Base-by-base conservation (phyloP, 352 stramenopile genomes). In the Globisporangium cederbergense region DNA sequence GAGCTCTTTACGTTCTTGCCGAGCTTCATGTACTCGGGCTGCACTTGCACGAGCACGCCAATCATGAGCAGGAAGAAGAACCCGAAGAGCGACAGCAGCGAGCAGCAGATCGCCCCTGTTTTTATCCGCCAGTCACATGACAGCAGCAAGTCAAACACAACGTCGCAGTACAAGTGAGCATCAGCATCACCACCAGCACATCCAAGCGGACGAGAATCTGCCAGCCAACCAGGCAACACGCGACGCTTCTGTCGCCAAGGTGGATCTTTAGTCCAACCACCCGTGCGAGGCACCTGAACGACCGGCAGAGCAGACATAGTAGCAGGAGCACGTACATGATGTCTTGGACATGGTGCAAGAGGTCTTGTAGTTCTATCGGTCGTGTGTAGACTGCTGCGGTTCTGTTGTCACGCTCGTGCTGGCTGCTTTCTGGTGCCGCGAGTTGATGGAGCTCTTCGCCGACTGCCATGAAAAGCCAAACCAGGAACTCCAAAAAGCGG, bases 1-100 rank as follows among this genome's bases (percentile, higher is more conserved):
- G 86, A 73, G 18, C 76, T 76, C 51, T 76, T 73, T 32, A 91
- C 79, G 52, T 79, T 84, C 67, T 90, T 91, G 74, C 79, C 73
- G 14, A 91, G 78, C 72, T 93, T 93, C 72, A 95, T 83, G 73
- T 92, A 95, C 67, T 95, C 68, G 10, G 86, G 86, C 63, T 95
- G 86, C 45, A 82, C 68, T 65, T 91, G 76, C 49, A 95, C 76
- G 3, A 95, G 67, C 30, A 91, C 60, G 18, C 74, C 86, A 50
- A 95, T 72, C 14, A 74, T 54, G 6, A 86, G 46, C 10, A 95
- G 76, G 70, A 95, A 95, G 49, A 95, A 58, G 64, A 85, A 89
- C 49, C 86, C 86, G 38, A 76, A 83, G 30, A 87, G 75, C 60
- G 83, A 93, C 45, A 95, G 59, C 67, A 92, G 60, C 43, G 86